Conservation (phyloP, 2,329 filamentous ascomycete genomes). For the Cryphonectria nitschkei region DNA sequence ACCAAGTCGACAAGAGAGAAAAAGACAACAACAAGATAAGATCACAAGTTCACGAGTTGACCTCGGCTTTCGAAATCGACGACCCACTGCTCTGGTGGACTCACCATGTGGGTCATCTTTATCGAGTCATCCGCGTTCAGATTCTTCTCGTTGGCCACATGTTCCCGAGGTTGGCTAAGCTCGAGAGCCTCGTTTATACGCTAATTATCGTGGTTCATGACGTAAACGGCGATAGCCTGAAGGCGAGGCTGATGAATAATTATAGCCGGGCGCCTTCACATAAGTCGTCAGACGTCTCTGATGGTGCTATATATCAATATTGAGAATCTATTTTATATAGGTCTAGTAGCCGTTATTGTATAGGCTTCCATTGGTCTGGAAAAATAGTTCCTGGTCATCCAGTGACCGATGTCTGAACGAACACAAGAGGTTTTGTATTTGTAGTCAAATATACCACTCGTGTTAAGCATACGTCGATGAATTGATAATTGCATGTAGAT, state of each 20-base stretch:
- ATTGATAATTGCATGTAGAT: neutral
- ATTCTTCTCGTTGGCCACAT: slow-evolving; percentile 10
- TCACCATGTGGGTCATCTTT: slow-evolving; percentile 14
- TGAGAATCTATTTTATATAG: neutral
- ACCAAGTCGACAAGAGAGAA: neutral
- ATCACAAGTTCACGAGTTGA: slow-evolving; percentile 17
- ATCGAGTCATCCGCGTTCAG: slow-evolving; percentile 4
- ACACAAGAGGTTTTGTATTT: neutral
- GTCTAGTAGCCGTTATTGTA: neutral
- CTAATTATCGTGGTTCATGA: neutral
- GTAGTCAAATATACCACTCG: neutral
- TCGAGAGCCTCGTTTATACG: slow-evolving; percentile 1
- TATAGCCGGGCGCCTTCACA: neutral
- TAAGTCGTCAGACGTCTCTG: neutral
- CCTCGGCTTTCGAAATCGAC: slow-evolving; percentile 21
- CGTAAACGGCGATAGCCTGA: neutral
- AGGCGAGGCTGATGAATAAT: neutral
- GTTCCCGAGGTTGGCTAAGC: neutral
- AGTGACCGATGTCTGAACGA: neutral
- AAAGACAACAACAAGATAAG: slow-evolving; percentile 21
- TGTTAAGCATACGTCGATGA: neutral
- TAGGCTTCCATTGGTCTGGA: neutral
- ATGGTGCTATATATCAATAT: neutral
- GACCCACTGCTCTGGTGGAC: slow-evolving; percentile 22
- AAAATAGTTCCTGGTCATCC: neutral